Percentiles rank a stretch among this genome's conserved stretches.
Evolutionary conservation across 2,329 filamentous ascomycete species (phyloP).

Genomic region (Ramularia collo-cygni): DNA sequence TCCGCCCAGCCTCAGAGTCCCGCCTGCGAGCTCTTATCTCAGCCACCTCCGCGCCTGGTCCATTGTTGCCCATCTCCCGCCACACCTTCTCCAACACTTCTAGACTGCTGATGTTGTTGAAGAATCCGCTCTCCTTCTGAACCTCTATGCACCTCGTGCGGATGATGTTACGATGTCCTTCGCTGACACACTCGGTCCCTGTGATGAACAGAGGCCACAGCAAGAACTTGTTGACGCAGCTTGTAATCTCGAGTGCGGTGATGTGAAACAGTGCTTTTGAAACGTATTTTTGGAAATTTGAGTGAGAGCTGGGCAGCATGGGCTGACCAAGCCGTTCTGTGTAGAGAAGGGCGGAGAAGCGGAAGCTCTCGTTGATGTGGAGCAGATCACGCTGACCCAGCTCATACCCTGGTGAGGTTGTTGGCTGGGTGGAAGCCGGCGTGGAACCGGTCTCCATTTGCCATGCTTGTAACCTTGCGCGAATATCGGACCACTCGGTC

Average conservation of each 20-base stretch:
- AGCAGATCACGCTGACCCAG: conserved; percentile 61
- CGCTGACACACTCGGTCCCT: conserved; percentile 80
- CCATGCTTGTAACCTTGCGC: conserved; percentile 71
- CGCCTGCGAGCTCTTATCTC: conserved; percentile 25
- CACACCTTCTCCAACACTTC: conserved; percentile 82
- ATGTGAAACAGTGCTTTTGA: conserved; percentile 78
- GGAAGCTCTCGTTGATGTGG: conserved; percentile 83
- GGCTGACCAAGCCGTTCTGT: conserved; percentile 81
- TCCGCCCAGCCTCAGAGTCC: conserved; percentile 21
- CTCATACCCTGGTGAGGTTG: conserved; percentile 20
- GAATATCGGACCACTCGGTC: conserved; percentile 78
- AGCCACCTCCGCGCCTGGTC: conserved; percentile 17
- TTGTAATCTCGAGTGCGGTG: conserved; percentile 65
- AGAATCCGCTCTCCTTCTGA: conserved; percentile 81
- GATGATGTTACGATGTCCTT: conserved; percentile 70
- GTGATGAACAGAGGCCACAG: conserved; percentile 90
- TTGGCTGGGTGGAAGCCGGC: conserved; percentile 26
- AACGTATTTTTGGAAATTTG: conserved; percentile 77
- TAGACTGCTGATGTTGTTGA: conserved; percentile 82
- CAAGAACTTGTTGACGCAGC: conserved; percentile 75
- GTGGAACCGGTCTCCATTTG: conserved; percentile 51
- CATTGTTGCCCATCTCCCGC: conserved; percentile 37
- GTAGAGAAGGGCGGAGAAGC: conserved; percentile 81
- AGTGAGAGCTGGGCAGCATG: conserved; percentile 61
- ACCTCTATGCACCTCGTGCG: conserved; percentile 77